These are phyloP conservation scores for Metroxylon sagu DNA, from an alignment of 176 grass and related monocot genomes.

Conservation along the genomic window DNA sequence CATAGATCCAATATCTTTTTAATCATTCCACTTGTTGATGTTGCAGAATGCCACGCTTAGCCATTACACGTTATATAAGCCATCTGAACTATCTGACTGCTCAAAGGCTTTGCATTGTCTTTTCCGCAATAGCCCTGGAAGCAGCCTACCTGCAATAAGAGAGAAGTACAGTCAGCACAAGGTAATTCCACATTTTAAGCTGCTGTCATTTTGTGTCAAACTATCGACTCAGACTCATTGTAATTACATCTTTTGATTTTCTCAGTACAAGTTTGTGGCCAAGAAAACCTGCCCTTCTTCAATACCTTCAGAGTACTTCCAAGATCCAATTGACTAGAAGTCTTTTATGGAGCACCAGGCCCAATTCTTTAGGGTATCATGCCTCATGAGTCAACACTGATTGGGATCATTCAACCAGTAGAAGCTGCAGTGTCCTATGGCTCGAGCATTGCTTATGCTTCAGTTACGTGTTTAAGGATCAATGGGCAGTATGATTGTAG, in stretches of 20 bases:
- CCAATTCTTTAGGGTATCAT: slow-evolving; percentile 23
- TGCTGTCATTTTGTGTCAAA: no score
- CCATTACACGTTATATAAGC: slow-evolving; percentile 81
- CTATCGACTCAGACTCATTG: no score
- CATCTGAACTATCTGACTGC: slow-evolving; percentile 54
- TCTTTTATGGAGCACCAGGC: neutral
- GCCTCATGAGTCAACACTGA: no score
- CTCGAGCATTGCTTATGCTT: no score
- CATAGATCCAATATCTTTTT: no score
- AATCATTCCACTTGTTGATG: no score
- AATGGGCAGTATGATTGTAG: no score
- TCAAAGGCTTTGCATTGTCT: slow-evolving; percentile 56
- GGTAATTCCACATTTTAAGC: slow-evolving; percentile 26
- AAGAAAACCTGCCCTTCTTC: slow-evolving; percentile 64
- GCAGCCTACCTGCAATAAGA: slow-evolving; percentile 88
- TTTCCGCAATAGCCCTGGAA: slow-evolving; percentile 58
- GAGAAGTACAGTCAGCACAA: slow-evolving; percentile 98
- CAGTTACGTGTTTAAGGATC: no score
- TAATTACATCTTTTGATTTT: neutral
- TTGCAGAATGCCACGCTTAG: slow-evolving; percentile 72
- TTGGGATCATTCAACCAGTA: no score
- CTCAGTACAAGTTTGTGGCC: slow-evolving; percentile 83
- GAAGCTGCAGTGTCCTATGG: no score
- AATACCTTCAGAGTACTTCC: slow-evolving; percentile 53
- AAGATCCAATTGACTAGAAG: slow-evolving; percentile 30